A percentile compares a stretch with the other conserved stretches of the same genome.
Evolutionary conservation across 192 early-diverging fungal genomes (phyloP).

Genomic region (Coemansia sp.): DNA sequence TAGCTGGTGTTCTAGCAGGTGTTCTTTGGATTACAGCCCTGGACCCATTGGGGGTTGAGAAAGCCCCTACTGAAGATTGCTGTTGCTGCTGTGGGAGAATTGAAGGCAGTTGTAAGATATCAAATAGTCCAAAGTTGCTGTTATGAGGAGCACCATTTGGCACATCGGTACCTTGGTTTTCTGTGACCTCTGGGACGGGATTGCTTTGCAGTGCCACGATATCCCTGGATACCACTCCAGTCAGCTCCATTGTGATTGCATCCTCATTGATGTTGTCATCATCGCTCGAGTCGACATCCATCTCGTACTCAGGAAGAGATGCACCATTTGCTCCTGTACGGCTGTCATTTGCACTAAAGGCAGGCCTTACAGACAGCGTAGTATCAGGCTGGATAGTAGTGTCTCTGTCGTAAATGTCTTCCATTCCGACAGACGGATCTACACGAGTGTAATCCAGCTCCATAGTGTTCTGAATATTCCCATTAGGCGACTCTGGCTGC

Average conservation of each 20-base stretch:
- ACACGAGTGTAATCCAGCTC: slow-evolving; percentile 40
- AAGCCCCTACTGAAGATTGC: not conserved
- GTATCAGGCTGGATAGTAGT: slow-evolving; percentile 5
- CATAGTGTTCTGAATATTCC: slow-evolving; percentile 1
- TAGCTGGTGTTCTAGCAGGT: not conserved
- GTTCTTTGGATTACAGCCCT: slow-evolving; percentile 5
- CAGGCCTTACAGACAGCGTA: not conserved
- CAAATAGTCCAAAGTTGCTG: not conserved
- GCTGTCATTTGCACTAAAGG: not conserved
- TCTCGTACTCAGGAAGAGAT: not conserved
- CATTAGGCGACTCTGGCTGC: slow-evolving; percentile 6
- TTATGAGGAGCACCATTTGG: not conserved
- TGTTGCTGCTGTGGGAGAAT: slow-evolving; percentile 1
- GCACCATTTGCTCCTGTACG: not conserved
- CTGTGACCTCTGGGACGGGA: not conserved
- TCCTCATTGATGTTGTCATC: slow-evolving; percentile 25
- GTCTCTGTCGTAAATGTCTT: slow-evolving; percentile 12
- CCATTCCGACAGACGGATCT: slow-evolving; percentile 7
- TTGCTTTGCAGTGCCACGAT: not conserved
- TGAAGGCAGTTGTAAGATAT: slow-evolving; percentile 1
- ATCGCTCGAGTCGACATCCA: slow-evolving; percentile 9
- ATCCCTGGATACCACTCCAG: slow-evolving; percentile 33
- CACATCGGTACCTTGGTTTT: not conserved
- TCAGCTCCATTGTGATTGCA: slow-evolving; percentile 48
- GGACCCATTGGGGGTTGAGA: not conserved